Conservation (phyloP, 2,329 filamentous ascomycete species). For the Cladosporium cucumerinum region DNA sequence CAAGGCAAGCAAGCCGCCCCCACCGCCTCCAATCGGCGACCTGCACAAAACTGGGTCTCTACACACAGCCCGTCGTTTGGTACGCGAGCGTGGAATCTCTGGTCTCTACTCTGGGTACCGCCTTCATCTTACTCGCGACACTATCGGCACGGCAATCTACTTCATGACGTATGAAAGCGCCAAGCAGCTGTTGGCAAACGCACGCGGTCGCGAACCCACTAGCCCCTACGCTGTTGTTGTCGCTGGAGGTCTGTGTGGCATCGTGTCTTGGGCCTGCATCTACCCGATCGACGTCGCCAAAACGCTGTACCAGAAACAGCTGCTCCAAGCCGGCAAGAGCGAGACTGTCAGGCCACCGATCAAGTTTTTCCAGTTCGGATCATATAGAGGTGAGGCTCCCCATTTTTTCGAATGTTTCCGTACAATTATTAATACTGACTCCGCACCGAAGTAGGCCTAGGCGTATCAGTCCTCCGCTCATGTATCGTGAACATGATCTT, state of each 20-base stretch:
- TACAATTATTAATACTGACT: background rate
- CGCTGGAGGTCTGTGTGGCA: conserved; percentile 75
- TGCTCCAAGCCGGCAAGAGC: conserved; percentile 65
- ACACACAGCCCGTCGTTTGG: conserved; percentile 69
- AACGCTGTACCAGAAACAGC: conserved; percentile 80
- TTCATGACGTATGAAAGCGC: conserved; percentile 87
- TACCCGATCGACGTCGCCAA: conserved; percentile 75
- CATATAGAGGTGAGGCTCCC: conserved; percentile 65
- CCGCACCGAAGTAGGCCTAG: conserved; percentile 48
- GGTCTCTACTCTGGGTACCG: conserved; percentile 80
- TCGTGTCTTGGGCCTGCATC: conserved; percentile 76
- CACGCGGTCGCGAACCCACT: conserved; percentile 69
- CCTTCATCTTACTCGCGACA: conserved; percentile 81
- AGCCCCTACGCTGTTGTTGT: conserved; percentile 74
- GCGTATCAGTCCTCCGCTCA: conserved; percentile 77
- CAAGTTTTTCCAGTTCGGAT: conserved; percentile 70
- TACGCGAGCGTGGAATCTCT: conserved; percentile 67
- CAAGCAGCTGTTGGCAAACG: conserved; percentile 76
- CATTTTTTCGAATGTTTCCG: background rate
- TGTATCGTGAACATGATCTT: conserved; percentile 85
- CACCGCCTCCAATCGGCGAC: conserved; percentile 12
- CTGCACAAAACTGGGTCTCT: conserved; percentile 29
- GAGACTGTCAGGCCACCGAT: conserved; percentile 59
- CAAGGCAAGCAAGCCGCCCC: conserved; percentile 4
- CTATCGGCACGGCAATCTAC: conserved; percentile 78